Conservation (phyloP, 306 rosid genomes). For the Purshia tridentata region DNA sequence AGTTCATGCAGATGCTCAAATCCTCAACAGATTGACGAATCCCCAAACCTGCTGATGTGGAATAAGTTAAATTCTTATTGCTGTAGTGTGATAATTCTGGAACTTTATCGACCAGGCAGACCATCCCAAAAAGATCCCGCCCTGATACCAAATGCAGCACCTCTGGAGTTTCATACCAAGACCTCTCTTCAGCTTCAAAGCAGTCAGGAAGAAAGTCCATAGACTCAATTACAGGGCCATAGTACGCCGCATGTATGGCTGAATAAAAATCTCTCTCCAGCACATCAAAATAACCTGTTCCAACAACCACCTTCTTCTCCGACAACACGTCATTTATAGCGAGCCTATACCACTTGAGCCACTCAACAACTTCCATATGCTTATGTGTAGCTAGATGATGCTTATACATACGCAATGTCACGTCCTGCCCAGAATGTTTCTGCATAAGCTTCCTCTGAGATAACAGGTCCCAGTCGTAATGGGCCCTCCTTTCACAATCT, state of each 20-base stretch:
- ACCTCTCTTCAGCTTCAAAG: slow-evolving; percentile 99
- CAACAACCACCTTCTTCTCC: slow-evolving; percentile 69
- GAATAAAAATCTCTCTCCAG: slow-evolving; percentile 88
- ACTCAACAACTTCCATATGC: slow-evolving; percentile 91
- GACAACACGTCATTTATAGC: slow-evolving; percentile 68
- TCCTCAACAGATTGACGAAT: slow-evolving; percentile 34
- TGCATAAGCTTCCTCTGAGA: slow-evolving; percentile 61
- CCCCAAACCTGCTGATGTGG: slow-evolving; percentile 37
- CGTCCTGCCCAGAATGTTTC: slow-evolving; percentile 39
- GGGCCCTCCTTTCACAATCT: slow-evolving; percentile 71
- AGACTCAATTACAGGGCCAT: slow-evolving; percentile 79
- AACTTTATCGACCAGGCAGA: slow-evolving; percentile 50
- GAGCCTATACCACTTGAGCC: slow-evolving; percentile 82
- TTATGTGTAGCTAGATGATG: slow-evolving; percentile 41
- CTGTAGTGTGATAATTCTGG: slow-evolving; percentile 48
- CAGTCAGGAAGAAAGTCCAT: slow-evolving; percentile 80
- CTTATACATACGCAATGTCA: slow-evolving; percentile 42
- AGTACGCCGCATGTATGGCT: slow-evolving; percentile 80
- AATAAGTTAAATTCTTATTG: slow-evolving; percentile 47
- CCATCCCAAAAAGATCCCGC: slow-evolving; percentile 92
- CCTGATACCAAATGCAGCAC: slow-evolving; percentile 94
- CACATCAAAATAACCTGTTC: slow-evolving; percentile 71
- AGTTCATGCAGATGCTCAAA: slow-evolving; percentile 28
- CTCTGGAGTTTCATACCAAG: slow-evolving; percentile 78
- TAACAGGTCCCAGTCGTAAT: slow-evolving; percentile 67